Evolutionary conservation across 129 eudicot genomes (phyloP), one percentile per base, ranked within the genome.

Genomic region (Solidago caesia): DNA sequence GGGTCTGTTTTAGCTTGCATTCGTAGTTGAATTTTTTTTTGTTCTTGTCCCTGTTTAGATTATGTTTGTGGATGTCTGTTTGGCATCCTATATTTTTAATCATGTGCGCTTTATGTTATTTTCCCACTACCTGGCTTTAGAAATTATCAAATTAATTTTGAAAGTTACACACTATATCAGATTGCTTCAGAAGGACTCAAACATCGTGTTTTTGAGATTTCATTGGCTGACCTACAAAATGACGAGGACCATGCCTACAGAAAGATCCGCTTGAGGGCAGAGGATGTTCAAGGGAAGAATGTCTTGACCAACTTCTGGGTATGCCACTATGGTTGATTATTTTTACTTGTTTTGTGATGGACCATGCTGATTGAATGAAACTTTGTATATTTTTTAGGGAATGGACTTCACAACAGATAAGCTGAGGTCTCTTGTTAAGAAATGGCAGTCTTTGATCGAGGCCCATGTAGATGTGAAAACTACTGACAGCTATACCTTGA

Each of bases 381-480:
- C 4, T 26, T 8, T 12, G 7, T 64, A 64, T 41, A 11, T 42
- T 49, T 69, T 48, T 0, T n/a, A 81, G 89, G 89, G 89, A 4
- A 85, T 85, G 89, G 82, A 85, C 55, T 85, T 85, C 67, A 85
- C 86, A 0, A 85, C 89, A 0, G 84, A 82, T 11, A 85, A 85
- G 79, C 39, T 85, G 64, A 78, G 89, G 76, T 85, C 71, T 2
- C 53, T 66, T 16, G 72, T 68, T 21, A 68, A 68, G 57, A 68
- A 66, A 66, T 66, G 71, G 53, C 71, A 85, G 72, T 68, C 85
- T 49, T 72, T 85, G 65, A 81, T 85, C 14, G 85, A 85, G 76
- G 83, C 89, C 0, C 89, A 85, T 85, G 89, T 85, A 21, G 89
- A 85, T 81, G 89, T 85, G 4, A 85, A 85, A 52, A 84, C 85